Base-by-base conservation (phyloP, 192 early-diverging fungal genomes). In the Allomyces macrogynus region DNA sequence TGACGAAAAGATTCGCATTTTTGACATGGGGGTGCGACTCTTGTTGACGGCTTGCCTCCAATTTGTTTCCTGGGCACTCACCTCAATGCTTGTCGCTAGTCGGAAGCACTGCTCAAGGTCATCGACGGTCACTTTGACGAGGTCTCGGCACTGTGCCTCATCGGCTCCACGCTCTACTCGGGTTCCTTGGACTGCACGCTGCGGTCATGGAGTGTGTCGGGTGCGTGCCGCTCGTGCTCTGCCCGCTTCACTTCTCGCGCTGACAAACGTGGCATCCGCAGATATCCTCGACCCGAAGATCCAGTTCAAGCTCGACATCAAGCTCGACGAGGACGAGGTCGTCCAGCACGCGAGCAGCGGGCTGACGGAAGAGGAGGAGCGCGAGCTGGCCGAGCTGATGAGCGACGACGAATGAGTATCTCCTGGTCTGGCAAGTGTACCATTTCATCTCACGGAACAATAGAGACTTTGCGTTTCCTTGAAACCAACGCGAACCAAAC, bases 71-170 rank as follows among this genome's bases (percentile, higher is more conserved):
- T n/a, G n/a, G n/a, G 8, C 32, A 8, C 32, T 40, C 32, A 40
- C 32, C 4, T 40, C 7, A 2, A 7, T 3, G 32, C 32, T 7
- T 7, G 3, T 40, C 8, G 3, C 32, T 40, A 92, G 90, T 78
- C 79, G 16, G 89, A 84, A 62, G 79, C 88, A 27, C 73, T 88
- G 14, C 75, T 92, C n/a, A 78, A 79, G 24, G 77, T 78, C 16
- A 84, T 98, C 42, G 80, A 85, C 32, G 91, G 87, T 5, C 95
- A 98, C 68, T 93, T 87, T 66, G 92, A 91, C 68, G 93, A 95
- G 70, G 84, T 98, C 1, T 81, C 85, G 0, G 75, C 79, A 61
- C 72, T 96, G 67, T 71, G 72, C 1, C 68, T 79, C 3, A 61
- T 72, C 43, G 87, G 88, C 10, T 71, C 78, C 5, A 78, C 71